Evolutionary conservation across 2,329 filamentous ascomycete species (phyloP), one percentile per base, ranked within the genome.

Genomic region (Paecilomyces dactylethromorphus): DNA sequence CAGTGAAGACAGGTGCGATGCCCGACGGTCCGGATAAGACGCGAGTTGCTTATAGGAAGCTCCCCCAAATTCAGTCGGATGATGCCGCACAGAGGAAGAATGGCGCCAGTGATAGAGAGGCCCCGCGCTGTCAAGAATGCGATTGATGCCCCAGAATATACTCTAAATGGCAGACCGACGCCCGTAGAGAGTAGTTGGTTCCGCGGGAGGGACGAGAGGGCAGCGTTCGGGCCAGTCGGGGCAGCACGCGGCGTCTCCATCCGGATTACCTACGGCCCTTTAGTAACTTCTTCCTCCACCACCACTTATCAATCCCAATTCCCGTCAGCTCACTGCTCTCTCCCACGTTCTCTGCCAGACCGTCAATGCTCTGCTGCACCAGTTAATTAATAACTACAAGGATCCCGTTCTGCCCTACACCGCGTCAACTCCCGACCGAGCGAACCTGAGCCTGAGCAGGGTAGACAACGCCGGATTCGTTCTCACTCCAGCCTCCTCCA

Each of bases 401-500:
- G 7, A 18, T 18, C n/a, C 15, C 15, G 3, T 18, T 45, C 15
- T 45, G 8, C 15, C 35, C 3, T 5, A 3, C 35, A n/a, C n/a
- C 35, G 35, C 35, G 35, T 39, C 35, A 5, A 6, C 32, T 35
- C 10, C 33, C 33, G 35, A 39, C 35, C 35, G 10, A 18, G 13
- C 35, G 35, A 45, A n/a, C 13, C 13, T 45, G 39, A 45, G 39
- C 39, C 18, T 18, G 39, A 45, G 39, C 39, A 45, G 39, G 15
- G 39, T n/a, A n/a, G 39, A 45, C 39, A 18, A n/a, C 18, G 39
- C 39, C 39, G 39, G 39, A 45, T 45, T 10, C 39, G 39, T 45
- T 18, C 22, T 53, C 56, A 5, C 49, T 56, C 51, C 53, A 35
- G 53, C 58, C 56, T 58, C 56, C 52, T 56, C 59, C 51, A 56